Evolutionary conservation across 202 grass and related monocot genomes (phyloP).

Genomic region (Carex sylvatica): DNA sequence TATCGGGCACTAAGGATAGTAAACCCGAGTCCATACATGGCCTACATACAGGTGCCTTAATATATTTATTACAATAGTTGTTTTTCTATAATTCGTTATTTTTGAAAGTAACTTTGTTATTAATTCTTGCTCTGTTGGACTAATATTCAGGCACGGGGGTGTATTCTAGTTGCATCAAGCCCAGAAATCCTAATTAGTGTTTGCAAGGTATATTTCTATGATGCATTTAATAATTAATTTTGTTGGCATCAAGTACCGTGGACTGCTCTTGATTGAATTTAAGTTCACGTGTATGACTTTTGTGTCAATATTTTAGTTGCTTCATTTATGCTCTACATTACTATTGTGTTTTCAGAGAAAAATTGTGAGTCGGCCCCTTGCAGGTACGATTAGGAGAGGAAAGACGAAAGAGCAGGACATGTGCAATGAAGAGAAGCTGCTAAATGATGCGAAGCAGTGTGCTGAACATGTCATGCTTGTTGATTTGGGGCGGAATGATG

Average conservation of each 20-base stretch:
- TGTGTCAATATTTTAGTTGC: neutral
- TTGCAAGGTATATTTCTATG: slow-evolving; percentile 41
- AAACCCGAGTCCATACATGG: slow-evolving; percentile 89
- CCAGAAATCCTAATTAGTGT: slow-evolving; percentile 82
- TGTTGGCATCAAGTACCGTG: neutral
- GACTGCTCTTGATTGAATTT: neutral
- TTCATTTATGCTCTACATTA: neutral
- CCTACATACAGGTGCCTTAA: slow-evolving; percentile 70
- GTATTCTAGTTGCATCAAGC: slow-evolving; percentile 87
- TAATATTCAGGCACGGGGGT: slow-evolving; percentile 58
- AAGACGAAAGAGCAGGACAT: slow-evolving; percentile 59
- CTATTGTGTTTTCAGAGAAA: slow-evolving; percentile 39
- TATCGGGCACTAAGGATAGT: slow-evolving; percentile 76
- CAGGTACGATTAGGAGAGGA: slow-evolving; percentile 82
- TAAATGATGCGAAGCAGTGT: slow-evolving; percentile 84
- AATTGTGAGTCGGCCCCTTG: slow-evolving; percentile 80
- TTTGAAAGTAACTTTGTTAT: neutral
- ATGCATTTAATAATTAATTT: neutral
- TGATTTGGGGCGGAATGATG: slow-evolving; percentile 97
- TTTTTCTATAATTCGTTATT: neutral
- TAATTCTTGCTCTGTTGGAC: slow-evolving; percentile 14
- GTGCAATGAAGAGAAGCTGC: slow-evolving; percentile 59
- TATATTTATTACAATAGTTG: slow-evolving; percentile 24
- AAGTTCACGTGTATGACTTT: neutral
- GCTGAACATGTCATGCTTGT: slow-evolving; percentile 95